phyloP scores from a whole-genome alignment of 495 filamentous ascomycete genomes.

The Opeltia flavorubescens region DNA sequence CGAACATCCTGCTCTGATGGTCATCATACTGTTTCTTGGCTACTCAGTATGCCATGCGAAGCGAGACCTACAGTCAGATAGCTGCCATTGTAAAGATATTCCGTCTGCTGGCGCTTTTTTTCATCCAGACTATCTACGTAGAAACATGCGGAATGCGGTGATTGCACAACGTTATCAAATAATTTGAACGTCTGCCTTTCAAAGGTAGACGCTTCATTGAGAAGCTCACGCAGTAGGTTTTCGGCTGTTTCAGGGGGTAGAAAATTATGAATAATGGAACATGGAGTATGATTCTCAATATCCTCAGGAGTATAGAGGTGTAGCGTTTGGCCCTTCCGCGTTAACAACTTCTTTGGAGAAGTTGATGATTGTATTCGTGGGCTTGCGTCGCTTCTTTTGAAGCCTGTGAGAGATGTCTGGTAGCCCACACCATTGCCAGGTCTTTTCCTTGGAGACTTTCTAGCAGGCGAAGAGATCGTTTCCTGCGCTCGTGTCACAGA shows the following conservation, averaged over 20 bases:
- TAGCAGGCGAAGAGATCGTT: constrained; percentile 28
- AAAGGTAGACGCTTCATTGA: constrained; percentile 65
- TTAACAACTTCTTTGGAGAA: constrained; percentile 27
- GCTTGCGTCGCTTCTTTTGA: background rate
- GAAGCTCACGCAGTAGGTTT: constrained; percentile 56
- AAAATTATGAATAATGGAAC: constrained; percentile 85
- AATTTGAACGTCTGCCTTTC: constrained; percentile 61
- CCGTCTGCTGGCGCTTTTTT: constrained; percentile 44
- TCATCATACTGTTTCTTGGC: background rate
- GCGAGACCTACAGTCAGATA: constrained; percentile 37
- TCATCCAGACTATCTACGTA: constrained; percentile 62
- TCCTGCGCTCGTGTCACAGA: constrained; percentile 51
- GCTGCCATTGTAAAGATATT: constrained; percentile 75
- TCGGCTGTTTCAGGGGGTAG: constrained; percentile 57
- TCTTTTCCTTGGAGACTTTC: constrained; percentile 23
- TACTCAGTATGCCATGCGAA: background rate
- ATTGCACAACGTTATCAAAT: constrained; percentile 71
- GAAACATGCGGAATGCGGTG: constrained; percentile 66
- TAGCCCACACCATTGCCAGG: constrained; percentile 23
- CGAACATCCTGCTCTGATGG: constrained; percentile 46
- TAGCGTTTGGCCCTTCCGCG: constrained; percentile 66
- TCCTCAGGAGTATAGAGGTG: constrained; percentile 70
- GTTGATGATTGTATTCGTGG: background rate
- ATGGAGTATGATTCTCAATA: constrained; percentile 67
- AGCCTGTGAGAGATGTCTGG: constrained; percentile 41